Conservation (phyloP, 164 flowering plant species). For the Amborella trichopoda region DNA sequence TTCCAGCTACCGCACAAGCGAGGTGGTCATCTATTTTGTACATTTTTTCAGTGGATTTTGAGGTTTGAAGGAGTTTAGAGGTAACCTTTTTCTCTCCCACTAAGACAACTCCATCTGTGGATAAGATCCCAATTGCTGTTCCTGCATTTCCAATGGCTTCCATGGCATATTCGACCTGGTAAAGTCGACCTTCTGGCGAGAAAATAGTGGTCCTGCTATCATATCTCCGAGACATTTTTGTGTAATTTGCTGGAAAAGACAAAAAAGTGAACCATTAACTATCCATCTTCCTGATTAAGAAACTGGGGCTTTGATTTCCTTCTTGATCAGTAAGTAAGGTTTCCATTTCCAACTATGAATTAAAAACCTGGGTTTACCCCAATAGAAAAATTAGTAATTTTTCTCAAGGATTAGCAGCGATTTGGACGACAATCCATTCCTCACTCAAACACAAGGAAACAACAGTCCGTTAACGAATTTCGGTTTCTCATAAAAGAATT, state of each 20-base stretch:
- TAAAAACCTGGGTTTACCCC: too few relatives aligned
- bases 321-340: background rate
- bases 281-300: background rate
- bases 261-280: too few relatives aligned
- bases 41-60: slow-evolving; percentile 14
- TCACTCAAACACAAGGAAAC: too few relatives aligned
- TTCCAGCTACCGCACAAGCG: slow-evolving; percentile 15
- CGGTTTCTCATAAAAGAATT: too few relatives aligned
- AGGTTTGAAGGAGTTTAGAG: slow-evolving; percentile 16
- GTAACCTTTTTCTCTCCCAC: slow-evolving; percentile 18
- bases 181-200: slow-evolving; percentile 17
- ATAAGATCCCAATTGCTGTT: slow-evolving; percentile 13
- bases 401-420: too few relatives aligned
- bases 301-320: background rate
- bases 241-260: background rate
- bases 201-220: slow-evolving; percentile 15
- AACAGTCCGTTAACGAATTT: too few relatives aligned
- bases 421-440: too few relatives aligned
- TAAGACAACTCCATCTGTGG: slow-evolving; percentile 14
- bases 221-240: slow-evolving; percentile 15
- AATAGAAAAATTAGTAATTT: too few relatives aligned
- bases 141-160: slow-evolving; percentile 18
- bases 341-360: background rate
- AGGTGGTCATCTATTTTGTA: slow-evolving; percentile 14
- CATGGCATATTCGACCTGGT: slow-evolving; percentile 19